Evolutionary conservation across 1,284 basidiomycete genomes (phyloP).

Genomic region (Wolfiporia cocos): DNA sequence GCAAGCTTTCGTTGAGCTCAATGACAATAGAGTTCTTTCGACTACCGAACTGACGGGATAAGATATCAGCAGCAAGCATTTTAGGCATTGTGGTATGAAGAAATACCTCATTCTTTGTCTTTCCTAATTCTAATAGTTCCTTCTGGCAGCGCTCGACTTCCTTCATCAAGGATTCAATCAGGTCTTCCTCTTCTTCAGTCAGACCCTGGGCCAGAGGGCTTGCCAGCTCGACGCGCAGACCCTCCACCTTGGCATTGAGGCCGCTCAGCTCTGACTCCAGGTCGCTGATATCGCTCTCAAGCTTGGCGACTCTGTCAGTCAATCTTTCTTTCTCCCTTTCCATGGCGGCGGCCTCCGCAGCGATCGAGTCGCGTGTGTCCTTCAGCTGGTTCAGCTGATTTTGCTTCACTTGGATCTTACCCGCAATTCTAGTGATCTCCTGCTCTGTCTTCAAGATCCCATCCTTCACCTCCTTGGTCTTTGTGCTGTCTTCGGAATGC

Average conservation of each 20-base stretch:
- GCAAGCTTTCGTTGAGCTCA: conserved; percentile 87
- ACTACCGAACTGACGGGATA: conserved; percentile 70
- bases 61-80: conserved; percentile 2
- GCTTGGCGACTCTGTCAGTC: conserved; percentile 51
- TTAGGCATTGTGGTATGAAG: conserved; percentile 1
- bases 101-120: conserved; percentile 68
- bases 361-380: conserved; percentile 62
- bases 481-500: conserved; percentile 60
- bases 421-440: conserved; percentile 75
- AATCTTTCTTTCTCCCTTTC: conserved; percentile 70
- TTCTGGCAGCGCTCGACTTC: conserved; percentile 75
- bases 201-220: conserved; percentile 76
- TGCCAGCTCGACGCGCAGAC: conserved; percentile 68
- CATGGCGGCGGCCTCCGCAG: conserved; percentile 58
- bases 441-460: conserved; percentile 77
- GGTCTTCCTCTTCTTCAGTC: conserved; percentile 64
- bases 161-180: conserved; percentile 68
- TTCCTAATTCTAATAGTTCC: conserved; percentile 62
- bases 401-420: conserved; percentile 68
- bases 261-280: conserved; percentile 65
- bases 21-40: conserved; percentile 84
- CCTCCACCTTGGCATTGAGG: conserved; percentile 53
- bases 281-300: conserved; percentile 69
- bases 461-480: conserved; percentile 70
- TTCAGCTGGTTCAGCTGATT: conserved; percentile 70